Evolutionary conservation across 768 basidiomycete genomes (phyloP).

Genomic region (Jaapia argillacea): DNA sequence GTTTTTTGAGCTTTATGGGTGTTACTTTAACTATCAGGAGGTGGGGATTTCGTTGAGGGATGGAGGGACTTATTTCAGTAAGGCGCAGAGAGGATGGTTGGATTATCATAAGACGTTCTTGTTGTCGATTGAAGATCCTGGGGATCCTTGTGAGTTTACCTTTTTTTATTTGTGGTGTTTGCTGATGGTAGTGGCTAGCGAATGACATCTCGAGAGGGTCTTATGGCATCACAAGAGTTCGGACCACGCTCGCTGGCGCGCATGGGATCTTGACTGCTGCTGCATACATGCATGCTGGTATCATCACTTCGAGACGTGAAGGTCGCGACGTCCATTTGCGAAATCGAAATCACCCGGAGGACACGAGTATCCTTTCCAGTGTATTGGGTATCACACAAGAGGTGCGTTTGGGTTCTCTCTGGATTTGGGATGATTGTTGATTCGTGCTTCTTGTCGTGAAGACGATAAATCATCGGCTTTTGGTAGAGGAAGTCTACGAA

Average conservation of each 20-base stretch:
- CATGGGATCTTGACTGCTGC: slow-evolving; percentile 67
- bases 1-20: slow-evolving; percentile 94
- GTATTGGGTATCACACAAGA: slow-evolving; percentile 81
- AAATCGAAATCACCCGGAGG: slow-evolving; percentile 37
- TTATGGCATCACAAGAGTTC: slow-evolving; percentile 74
- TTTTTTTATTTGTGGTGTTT: background rate
- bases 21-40: slow-evolving; percentile 84
- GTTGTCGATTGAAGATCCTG: slow-evolving; percentile 90
- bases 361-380: slow-evolving; percentile 69
- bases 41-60: slow-evolving; percentile 82
- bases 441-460: slow-evolving; percentile 16
- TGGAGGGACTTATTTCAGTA: slow-evolving; percentile 85
- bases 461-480: slow-evolving; percentile 66
- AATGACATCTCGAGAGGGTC: slow-evolving; percentile 93
- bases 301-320: slow-evolving; percentile 44
- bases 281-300: slow-evolving; percentile 53
- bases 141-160: slow-evolving; percentile 61
- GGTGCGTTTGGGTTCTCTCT: slow-evolving; percentile 30
- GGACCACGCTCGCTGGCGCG: slow-evolving; percentile 77
- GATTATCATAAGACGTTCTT: slow-evolving; percentile 44
- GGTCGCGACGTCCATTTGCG: slow-evolving; percentile 38
- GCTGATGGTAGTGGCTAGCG: slow-evolving; percentile 30
- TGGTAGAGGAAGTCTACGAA: slow-evolving; percentile 63
- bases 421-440: background rate
- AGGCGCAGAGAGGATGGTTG: slow-evolving; percentile 74